Evolutionary conservation across 345 rosid genomes (phyloP), one percentile per base, ranked within the genome.

Genomic region (Carallia pectinifolia): DNA sequence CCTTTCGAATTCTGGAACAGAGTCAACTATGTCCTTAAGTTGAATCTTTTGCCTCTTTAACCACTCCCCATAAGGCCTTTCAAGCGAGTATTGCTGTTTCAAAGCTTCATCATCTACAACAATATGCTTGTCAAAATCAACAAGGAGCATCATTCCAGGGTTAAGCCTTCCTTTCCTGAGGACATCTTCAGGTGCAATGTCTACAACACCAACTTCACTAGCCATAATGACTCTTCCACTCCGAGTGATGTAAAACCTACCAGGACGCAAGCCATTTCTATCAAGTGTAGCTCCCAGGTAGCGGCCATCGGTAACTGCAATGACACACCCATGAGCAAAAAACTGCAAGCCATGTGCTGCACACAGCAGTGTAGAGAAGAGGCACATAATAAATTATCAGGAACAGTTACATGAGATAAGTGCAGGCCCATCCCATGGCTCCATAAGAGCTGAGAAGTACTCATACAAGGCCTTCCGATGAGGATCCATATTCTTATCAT

Each of bases 401-500:
- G 63, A 69, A 12, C 58, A 65, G 56, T 90, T 92, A 92, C 99
- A 96, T 87, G 99, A 92, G 65, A 96, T 92, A 34, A 96, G 96
- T 65, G 99, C 98, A 74, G 98, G 99, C 47, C 99, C 99, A 79
- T 96, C 99, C 99, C 99, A 96, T 40, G 99, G 99, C 85, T 96
- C 99, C 98, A 96, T 84, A 36, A 96, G 84, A 66, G 97, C 86
- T 61, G 98, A 96, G 81, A 89, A 88, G 83, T 96, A 96, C 69
- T 92, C 93, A 67, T 96, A 96, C 75, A 92, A 81, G 5, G 85
- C 81, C 71, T 83, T 96, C 76, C 96, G 67, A 47, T 83, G 75
- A 79, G 98, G 96, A 70, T 96, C 98, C 80, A 96, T 96, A 74
- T 92, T 96, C 83, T 89, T 88, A 69, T 96, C 98, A 81, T 96